Percentiles rank a stretch among this genome's conserved stretches.
phyloP scores from a whole-genome alignment of 805 yeast genomes.

The Zygotorulaspora florentina region DNA sequence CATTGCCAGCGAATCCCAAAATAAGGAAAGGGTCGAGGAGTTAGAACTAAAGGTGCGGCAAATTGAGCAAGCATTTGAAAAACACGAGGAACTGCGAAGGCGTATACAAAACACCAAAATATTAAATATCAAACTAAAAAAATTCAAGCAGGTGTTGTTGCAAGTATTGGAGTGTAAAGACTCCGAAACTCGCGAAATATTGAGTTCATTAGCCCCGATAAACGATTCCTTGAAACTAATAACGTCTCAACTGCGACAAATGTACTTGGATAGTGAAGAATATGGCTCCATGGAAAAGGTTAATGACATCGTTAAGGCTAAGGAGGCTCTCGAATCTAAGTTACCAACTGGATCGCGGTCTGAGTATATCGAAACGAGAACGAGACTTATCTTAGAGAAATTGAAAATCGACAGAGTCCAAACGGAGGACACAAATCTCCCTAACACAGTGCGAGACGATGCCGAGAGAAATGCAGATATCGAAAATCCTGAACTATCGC shows the following conservation, averaged over 20 bases:
- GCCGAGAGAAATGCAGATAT: neutral
- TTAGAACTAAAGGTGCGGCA: conserved; percentile 21
- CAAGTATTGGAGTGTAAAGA: conserved; percentile 13
- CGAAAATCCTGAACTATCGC: conserved; percentile 5
- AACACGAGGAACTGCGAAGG: conserved; percentile 18
- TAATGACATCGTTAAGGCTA: conserved; percentile 1
- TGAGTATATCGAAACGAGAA: conserved; percentile 9
- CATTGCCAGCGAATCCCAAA: conserved; percentile 13
- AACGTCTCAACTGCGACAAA: conserved; percentile 22
- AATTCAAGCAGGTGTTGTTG: conserved; percentile 18
- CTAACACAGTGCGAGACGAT: neutral
- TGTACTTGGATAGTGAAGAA: conserved; percentile 28
- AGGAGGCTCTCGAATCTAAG: neutral
- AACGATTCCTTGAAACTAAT: conserved; percentile 29
- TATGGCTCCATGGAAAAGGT: conserved; percentile 25
- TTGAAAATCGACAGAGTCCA: neutral
- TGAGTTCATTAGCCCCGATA: conserved; percentile 26
- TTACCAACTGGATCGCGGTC: conserved; percentile 4
- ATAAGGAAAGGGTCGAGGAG: conserved; percentile 10
- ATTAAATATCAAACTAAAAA: conserved; percentile 23
- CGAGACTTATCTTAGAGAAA: conserved; percentile 5
- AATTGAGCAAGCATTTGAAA: conserved; percentile 20
- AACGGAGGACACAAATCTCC: neutral
- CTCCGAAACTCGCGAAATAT: conserved; percentile 13
- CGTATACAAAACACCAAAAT: conserved; percentile 16